A percentile compares a stretch with the other conserved stretches of the same genome.
phyloP scores from a whole-genome alignment of 192 early-diverging fungal genomes.

The Diversispora epigaea region DNA sequence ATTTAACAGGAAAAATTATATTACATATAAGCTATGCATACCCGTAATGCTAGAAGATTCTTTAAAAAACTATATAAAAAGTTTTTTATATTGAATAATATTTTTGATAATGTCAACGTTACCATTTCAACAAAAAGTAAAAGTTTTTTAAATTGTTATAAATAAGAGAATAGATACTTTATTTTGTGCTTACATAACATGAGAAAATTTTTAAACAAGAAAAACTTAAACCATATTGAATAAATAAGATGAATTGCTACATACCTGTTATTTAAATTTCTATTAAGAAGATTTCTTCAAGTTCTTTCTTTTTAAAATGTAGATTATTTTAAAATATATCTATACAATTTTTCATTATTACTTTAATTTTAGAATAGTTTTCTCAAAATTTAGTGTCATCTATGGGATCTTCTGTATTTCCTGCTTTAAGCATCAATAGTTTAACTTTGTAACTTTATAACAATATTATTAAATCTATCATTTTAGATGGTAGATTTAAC shows the following conservation, averaged over 20 bases:
- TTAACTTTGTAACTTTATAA: slow-evolving; percentile 1
- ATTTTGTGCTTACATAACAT: slow-evolving; percentile 20
- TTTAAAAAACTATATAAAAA: slow-evolving; percentile 13
- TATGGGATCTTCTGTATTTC: slow-evolving; percentile 23
- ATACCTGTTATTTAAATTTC: slow-evolving; percentile 21
- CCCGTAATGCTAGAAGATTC: slow-evolving; percentile 24
- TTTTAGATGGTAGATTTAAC: neutral
- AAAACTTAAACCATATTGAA: slow-evolving; percentile 11
- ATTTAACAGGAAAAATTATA: slow-evolving; percentile 11
- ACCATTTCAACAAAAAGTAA: slow-evolving; percentile 31
- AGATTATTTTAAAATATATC: slow-evolving; percentile 17
- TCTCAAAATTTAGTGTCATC: slow-evolving; percentile 4
- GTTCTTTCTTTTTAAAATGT: slow-evolving; percentile 26
- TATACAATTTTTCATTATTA: slow-evolving; percentile 16
- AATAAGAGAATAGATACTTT: slow-evolving; percentile 21
- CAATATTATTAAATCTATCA: slow-evolving; percentile 17
- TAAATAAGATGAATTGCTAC: slow-evolving; percentile 4
- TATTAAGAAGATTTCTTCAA: slow-evolving; percentile 8
- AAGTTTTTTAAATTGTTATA: slow-evolving; percentile 19
- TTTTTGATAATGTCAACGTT: slow-evolving; percentile 7
- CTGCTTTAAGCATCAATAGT: slow-evolving; percentile 20
- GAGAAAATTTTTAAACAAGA: slow-evolving; percentile 14
- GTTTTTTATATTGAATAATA: slow-evolving; percentile 13
- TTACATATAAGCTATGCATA: slow-evolving; percentile 2
- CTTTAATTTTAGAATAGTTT: slow-evolving; percentile 18